Evolutionary conservation across 1,139 yeast species (phyloP).

Genomic region (Yamadazyma aaseri): DNA sequence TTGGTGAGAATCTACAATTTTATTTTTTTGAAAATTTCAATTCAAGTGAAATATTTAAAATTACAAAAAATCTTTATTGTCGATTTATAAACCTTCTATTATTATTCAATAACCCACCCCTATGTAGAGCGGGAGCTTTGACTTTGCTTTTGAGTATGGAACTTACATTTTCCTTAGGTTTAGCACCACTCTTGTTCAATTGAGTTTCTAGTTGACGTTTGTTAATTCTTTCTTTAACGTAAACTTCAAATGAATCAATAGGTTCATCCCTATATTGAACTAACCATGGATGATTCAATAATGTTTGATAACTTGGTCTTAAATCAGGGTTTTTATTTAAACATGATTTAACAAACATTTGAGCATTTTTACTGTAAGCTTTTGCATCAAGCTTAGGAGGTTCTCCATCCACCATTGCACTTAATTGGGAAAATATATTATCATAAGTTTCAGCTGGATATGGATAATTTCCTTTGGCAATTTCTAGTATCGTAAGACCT

Average conservation of each 20-base stretch:
- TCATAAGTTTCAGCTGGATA: constrained; percentile 92
- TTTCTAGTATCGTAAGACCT: constrained; percentile 84
- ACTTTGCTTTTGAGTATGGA: constrained; percentile 39
- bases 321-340: constrained; percentile 75
- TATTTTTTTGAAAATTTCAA: no score
- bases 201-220: constrained; percentile 18
- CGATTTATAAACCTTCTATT: constrained; percentile 14
- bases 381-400: constrained; percentile 69
- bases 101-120: constrained; percentile 32
- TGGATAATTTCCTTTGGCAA: constrained; percentile 90
- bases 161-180: constrained; percentile 33
- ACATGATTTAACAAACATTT: constrained; percentile 76
- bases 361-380: constrained; percentile 71
- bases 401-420: constrained; percentile 95
- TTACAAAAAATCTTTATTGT: no score
- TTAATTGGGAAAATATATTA: constrained; percentile 86
- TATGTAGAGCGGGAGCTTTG: constrained; percentile 43
- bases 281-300: constrained; percentile 84
- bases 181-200: constrained; percentile 8
- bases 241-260: constrained; percentile 29
- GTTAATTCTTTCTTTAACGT: constrained; percentile 33
- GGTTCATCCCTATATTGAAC: constrained; percentile 39
- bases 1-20: background rate
- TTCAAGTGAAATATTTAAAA: no score
- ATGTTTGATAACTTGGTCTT: constrained; percentile 78